Base-by-base conservation (phyloP, 1,284 basidiomycete species). In the Ustilago shanxiensis region DNA sequence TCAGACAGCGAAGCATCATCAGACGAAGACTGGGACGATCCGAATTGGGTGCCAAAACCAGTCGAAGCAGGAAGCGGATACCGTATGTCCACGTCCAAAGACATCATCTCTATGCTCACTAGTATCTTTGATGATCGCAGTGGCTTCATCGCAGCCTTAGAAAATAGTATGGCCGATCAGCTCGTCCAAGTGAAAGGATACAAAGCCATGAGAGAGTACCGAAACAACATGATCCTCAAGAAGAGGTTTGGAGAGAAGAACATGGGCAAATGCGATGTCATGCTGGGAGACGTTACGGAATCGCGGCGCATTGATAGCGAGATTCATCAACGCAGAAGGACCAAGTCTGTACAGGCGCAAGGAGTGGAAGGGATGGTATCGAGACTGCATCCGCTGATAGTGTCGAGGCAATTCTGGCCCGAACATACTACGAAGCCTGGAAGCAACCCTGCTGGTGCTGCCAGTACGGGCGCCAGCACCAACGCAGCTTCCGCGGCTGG, bases 341-440 rank as follows among this genome's bases (percentile, higher is more conserved):
- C 33, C n/a, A 39, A 44, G 13, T 47, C 41, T 3, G 41, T 20
- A 10, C 16, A 45, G 20, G 20, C 35, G 11, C 53, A 44, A 8
- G 63, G 60, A n/a, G 64, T 60, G 60, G 64, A 62, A 31, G 73
- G 73, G 3, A 72, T 78, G 58, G 49, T 82, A 7, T 61, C 62
- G 18, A 50, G 66, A 4, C 49, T 85, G 29, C 81, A 84, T 37
- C 81, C 84, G 2, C 26, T 85, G 52, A 77, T 85, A 11, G 63
- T 83, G 1, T 83, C 81, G 20, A 57, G 82, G 3, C 84, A 85
- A 58, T 85, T 84, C 52, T 85, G 84, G 84, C 84, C 84, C 1
- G 82, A 79, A 22, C 53, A 65, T 14, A 75, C 60, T 7, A 69
- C 50, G 3, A 55, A 60, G 13, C 56, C 66, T 7, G 37, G 31